Evolutionary conservation across 1,284 basidiomycete species (phyloP).

Genomic region (Rhizoctonia solani): DNA sequence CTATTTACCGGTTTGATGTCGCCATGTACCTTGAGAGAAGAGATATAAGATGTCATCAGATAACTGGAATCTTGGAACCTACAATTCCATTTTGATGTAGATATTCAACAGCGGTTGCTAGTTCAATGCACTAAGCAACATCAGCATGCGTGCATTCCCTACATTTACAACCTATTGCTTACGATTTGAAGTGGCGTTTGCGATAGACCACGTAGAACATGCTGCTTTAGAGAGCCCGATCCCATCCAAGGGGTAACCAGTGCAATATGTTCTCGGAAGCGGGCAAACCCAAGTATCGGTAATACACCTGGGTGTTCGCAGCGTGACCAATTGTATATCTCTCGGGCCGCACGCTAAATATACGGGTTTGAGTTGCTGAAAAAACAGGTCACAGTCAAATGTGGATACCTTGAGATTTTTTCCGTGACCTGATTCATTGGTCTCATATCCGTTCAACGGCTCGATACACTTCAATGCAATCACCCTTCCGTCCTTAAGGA

Average conservation of each 20-base stretch:
- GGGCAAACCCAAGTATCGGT: background rate
- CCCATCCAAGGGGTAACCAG: conserved; percentile 7
- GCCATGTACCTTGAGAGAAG: background rate
- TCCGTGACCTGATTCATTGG: background rate
- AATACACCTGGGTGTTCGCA: background rate
- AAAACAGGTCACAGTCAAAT: background rate
- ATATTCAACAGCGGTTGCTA: background rate
- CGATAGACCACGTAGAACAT: background rate
- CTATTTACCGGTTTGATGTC: background rate
- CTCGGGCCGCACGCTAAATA: background rate
- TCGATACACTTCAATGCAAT: background rate
- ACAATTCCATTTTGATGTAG: conserved; percentile 1
- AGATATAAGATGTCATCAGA: background rate
- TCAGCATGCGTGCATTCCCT: background rate
- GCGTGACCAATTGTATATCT: conserved; percentile 19
- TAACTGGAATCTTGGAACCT: background rate
- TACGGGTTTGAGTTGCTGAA: background rate
- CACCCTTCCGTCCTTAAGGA: background rate
- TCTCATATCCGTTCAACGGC: background rate
- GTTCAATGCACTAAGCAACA: conserved; percentile 1
- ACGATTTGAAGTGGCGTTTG: background rate
- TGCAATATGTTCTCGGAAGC: background rate
- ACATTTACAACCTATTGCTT: background rate
- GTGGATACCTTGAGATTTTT: background rate
- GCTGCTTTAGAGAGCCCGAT: background rate